phyloP scores from a whole-genome alignment of 345 rosid genomes.

The Eucalyptus cloeziana region DNA sequence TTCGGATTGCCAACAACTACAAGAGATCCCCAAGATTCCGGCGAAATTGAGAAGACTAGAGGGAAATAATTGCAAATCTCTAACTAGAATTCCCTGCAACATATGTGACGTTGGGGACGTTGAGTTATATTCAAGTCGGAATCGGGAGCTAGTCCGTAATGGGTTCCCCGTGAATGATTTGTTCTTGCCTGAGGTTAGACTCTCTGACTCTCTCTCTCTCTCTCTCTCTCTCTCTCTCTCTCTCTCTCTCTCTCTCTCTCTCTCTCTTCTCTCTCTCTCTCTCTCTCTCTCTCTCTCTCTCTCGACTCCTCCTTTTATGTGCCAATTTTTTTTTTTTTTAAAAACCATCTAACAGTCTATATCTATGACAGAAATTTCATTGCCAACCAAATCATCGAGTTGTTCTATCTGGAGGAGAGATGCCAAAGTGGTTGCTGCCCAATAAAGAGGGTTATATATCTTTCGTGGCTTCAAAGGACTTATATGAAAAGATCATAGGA shows the following conservation, averaged over 20 bases:
- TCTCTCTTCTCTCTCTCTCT: too few species aligned
- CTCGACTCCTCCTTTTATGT: neutral
- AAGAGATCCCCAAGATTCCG: neutral
- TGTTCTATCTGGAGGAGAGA: neutral
- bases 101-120: too few species aligned
- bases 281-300: too few species aligned
- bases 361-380: neutral
- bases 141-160: neutral
- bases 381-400: neutral
- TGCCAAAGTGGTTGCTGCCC: neutral
- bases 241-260: neutral
- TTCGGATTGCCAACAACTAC: neutral
- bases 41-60: rapidly evolving
- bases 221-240: neutral
- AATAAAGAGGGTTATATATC: neutral
- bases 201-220: neutral
- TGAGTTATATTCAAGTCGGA: too few species aligned
- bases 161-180: neutral
- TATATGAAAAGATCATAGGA: neutral
- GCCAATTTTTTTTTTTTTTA: neutral
- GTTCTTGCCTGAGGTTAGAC: neutral
- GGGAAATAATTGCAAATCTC: neutral
- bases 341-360: neutral
- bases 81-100: too few species aligned
- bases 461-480: neutral